A percentile compares a stretch with the other conserved stretches of the same genome.
phyloP scores from a whole-genome alignment of 768 basidiomycete genomes.

The Leccinum disarticulatum region DNA sequence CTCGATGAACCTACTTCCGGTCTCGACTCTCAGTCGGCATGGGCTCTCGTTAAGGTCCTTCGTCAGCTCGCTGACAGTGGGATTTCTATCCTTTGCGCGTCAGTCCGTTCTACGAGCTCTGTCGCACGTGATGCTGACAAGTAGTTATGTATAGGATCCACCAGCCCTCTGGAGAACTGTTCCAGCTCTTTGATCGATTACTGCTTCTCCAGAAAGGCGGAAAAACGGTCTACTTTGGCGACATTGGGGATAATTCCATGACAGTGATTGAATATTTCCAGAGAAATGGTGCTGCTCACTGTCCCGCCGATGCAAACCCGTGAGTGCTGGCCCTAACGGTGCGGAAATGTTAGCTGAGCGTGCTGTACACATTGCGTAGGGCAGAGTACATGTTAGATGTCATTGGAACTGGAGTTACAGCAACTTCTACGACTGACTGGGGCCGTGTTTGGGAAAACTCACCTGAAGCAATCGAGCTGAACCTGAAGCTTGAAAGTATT shows the following conservation, averaged over 20 bases:
- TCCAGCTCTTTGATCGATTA: slow-evolving; percentile 52
- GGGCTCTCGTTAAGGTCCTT: slow-evolving; percentile 49
- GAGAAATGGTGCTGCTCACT: slow-evolving; percentile 21
- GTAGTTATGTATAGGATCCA: slow-evolving; percentile 14
- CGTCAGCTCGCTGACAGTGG: slow-evolving; percentile 53
- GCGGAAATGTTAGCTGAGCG: too few species aligned
- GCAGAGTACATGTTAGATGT: too few species aligned
- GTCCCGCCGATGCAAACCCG: slow-evolving; percentile 11
- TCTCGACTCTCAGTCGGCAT: slow-evolving; percentile 52
- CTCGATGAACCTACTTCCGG: slow-evolving; percentile 63
- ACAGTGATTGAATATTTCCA: slow-evolving; percentile 26
- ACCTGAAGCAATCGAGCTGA: too few species aligned
- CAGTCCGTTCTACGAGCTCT: slow-evolving; percentile 18
- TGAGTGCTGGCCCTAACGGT: too few species aligned
- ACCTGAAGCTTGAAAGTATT: too few species aligned
- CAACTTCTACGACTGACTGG: too few species aligned
- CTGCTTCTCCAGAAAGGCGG: slow-evolving; percentile 53
- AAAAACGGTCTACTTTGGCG: slow-evolving; percentile 69
- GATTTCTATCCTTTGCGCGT: slow-evolving; percentile 58
- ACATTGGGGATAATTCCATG: slow-evolving; percentile 26
- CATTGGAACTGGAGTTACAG: too few species aligned
- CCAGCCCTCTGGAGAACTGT: slow-evolving; percentile 46
- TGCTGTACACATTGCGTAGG: too few species aligned
- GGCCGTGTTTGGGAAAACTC: too few species aligned
- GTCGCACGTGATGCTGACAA: not conserved